Evolutionary conservation across 257 asterid genomes (phyloP), one percentile per base, ranked within the genome.

Genomic region (Nicotiana undulata): DNA sequence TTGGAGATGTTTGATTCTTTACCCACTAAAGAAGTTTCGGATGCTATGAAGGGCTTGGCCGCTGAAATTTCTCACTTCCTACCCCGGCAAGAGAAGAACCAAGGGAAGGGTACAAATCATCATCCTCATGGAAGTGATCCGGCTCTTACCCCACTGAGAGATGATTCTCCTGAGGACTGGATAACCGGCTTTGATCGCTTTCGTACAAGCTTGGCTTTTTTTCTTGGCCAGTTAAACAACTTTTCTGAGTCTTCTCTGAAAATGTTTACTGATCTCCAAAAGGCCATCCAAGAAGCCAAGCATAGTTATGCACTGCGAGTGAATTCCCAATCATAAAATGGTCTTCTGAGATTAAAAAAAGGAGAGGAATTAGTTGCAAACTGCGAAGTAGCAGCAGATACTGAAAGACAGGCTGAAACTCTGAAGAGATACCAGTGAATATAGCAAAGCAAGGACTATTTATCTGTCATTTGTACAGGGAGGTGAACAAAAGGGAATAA

Each of bases 71-170:
- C 98, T 9, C 93, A 83, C 77, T 87, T 94, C 60, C 81, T 92
- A 76, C 99, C 99, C 4, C 97, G 79, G 28, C 98, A 87, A 61
- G 98, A 92, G 85, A 95, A 90, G 90, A 88, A 81, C 86, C 94
- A 85, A 13, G 93, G 90, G 40, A 92, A 91, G 81, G 77, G 77
- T 18, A 86, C 46, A 76, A 85, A 79, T 15, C 78, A 80, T 22
- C 78, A 80, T 22, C 63, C 76, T 53, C 86, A 31, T 29, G 68
- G 37, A 32, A 44, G 49, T 79, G 88, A 76, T 46, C 68, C 83
- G 1, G 90, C 83, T 29, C 29, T 81, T 9, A 64, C 82, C 15
- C 4, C 83, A 83, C 28, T 85, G 85, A 78, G 88, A 52, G 89
- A 85, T 15, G 93, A 84, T 75, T 87, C 80, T 72, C 75, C 83